A percentile compares a stretch with the other conserved stretches of the same genome.
Conservation (phyloP, 306 rosid species). For the Cyamopsis tetragonoloba region DNA sequence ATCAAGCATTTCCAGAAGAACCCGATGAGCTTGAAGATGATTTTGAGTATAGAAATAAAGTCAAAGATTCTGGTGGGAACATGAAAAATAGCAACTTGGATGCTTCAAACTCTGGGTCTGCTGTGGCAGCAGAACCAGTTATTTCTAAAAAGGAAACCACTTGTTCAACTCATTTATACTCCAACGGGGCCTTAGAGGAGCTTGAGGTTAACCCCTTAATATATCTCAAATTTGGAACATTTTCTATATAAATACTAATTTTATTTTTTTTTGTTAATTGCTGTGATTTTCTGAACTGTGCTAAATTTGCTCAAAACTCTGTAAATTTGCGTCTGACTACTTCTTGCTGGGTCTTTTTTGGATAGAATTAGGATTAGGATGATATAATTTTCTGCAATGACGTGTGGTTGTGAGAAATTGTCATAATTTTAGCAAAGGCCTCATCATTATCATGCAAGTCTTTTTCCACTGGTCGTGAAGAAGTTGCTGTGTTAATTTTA, state of each 20-base stretch:
- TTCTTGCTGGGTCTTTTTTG: neutral
- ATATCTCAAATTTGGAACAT: constrained; percentile 11
- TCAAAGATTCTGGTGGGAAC: constrained; percentile 35
- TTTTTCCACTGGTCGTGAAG: no score
- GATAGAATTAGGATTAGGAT: neutral
- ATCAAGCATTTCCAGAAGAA: constrained; percentile 50
- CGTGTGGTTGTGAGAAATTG: neutral
- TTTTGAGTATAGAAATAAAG: constrained; percentile 42
- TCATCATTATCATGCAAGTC: no score
- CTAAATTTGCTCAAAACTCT: neutral
- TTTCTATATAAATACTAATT: neutral
- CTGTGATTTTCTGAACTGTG: constrained; percentile 6
- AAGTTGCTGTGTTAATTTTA: neutral
- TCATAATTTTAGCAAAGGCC: neutral
- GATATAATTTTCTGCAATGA: neutral
- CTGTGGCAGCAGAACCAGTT: constrained; percentile 29
- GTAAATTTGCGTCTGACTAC: neutral
- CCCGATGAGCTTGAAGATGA: constrained; percentile 81
- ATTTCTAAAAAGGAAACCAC: constrained; percentile 33
- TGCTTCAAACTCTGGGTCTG: constrained; percentile 31
- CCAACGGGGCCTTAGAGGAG: constrained; percentile 63
- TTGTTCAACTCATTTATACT: constrained; percentile 33
- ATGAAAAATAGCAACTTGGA: constrained; percentile 29
- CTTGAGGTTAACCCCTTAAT: constrained; percentile 63
- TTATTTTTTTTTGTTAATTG: neutral